Base-by-base conservation (phyloP, 2,329 filamentous ascomycete species). In the Penicillium sp. region DNA sequence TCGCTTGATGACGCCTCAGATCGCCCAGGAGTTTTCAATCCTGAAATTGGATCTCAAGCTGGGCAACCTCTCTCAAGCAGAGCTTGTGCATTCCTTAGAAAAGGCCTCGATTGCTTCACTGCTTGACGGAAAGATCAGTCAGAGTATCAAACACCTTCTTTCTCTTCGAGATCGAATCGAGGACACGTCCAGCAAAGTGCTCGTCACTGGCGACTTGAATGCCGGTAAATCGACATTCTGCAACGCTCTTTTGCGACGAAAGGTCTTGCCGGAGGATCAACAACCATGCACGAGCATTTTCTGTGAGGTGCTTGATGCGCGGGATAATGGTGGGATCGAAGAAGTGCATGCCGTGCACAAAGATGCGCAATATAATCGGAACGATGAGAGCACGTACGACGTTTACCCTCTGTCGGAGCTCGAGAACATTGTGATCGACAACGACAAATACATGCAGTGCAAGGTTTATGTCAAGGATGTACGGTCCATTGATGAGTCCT, bases 221-320 rank as follows among this genome's bases (percentile, higher is more conserved):
- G 91, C 93, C 7, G 93, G 93, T 64, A 98, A 98, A 66, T 98
- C 93, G 4, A 98, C 93, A 1, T 98, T 98, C 62, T 98, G 93
- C 73, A 98, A 98, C 69, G 93, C 93, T n/a, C 75, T 98, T 2
- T 73, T 98, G 36, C 85, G 93, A 51, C 83, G 90, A 53, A 97
- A 97, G 70, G 81, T 98, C 27, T 73, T 98, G 4, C 93, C 93
- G 0, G 93, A 97, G 70, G 93, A 98, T 61, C 91, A 98, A 68
- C 93, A 97, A 65, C 93, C 93, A 1, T 98, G 93, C 70, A 98
- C 93, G 2, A 93, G 89, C 69, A 95, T 98, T 48, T 98, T 98
- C 72, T 98, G 93, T 66, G 93, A 98, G 66, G 93, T 98, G 2
- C 71, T 98, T 49, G 90, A 98, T 69, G 86, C 88, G 4, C 82